Conservation (phyloP, 129 eudicot genomes). For the Calendula officinalis region DNA sequence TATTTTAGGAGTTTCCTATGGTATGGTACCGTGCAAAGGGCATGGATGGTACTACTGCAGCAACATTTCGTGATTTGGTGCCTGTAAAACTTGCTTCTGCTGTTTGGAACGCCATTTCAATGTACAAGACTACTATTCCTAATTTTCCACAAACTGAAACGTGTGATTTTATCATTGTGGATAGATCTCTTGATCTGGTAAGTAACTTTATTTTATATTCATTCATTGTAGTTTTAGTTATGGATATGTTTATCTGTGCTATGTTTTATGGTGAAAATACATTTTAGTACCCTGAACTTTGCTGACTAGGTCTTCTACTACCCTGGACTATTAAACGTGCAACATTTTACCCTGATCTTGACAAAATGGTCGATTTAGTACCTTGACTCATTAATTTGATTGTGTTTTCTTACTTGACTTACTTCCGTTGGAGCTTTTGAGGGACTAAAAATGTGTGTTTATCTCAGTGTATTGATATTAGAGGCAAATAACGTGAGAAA, state of each 20-base stretch:
- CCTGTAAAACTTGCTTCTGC: conserved; percentile 80
- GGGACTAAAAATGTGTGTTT: no score
- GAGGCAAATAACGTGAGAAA: background rate
- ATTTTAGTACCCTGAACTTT: no score
- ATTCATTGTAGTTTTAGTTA: background rate
- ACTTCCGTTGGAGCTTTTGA: no score
- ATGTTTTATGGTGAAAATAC: no score
- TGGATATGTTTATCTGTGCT: background rate
- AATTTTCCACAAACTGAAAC: conserved; percentile 85
- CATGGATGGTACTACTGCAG: conserved; percentile 39
- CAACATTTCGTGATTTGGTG: conserved; percentile 52
- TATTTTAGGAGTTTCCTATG: conserved; percentile 64
- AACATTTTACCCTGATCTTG: no score
- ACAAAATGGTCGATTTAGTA: no score
- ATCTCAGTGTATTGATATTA: no score
- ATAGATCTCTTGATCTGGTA: conserved; percentile 88
- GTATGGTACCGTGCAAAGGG: conserved; percentile 79
- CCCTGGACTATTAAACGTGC: no score
- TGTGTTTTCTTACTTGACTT: no score
- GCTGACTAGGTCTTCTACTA: no score
- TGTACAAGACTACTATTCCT: conserved; percentile 62
- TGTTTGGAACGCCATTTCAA: conserved; percentile 63
- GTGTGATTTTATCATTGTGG: conserved; percentile 80
- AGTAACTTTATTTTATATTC: background rate
- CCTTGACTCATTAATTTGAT: no score